Percentiles rank a stretch among this genome's conserved stretches.
These are phyloP conservation scores for Yarrowia keelungensis DNA, from an alignment of 805 yeast species.

Conservation along the genomic window DNA sequence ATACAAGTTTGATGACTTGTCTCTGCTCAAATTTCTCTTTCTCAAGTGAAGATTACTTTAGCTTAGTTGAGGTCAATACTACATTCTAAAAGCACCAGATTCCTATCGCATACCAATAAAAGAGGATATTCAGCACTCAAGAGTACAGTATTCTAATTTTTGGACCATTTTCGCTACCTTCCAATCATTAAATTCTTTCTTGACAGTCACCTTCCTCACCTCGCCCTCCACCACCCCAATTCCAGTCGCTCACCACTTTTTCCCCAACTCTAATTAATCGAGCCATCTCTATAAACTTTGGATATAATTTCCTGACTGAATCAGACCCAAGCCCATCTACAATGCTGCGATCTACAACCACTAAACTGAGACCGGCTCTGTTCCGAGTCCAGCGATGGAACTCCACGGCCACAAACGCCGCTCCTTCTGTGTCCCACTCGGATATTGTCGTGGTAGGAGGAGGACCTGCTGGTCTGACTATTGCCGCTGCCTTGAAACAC, in stretches of 20 bases:
- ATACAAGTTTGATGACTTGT: too few species aligned
- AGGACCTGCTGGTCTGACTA: constrained; percentile 94
- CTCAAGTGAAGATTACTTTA: too few species aligned
- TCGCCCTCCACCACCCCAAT: not conserved
- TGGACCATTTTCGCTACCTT: too few species aligned
- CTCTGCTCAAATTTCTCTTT: too few species aligned
- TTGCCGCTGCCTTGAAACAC: constrained; percentile 76
- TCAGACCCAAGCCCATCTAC: not conserved
- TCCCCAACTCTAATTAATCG: constrained; percentile 6
- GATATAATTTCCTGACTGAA: not conserved
- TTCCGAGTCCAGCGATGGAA: constrained; percentile 12
- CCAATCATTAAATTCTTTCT: too few species aligned
- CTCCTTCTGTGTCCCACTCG: constrained; percentile 38
- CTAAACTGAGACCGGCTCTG: not conserved
- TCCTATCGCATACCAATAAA: too few species aligned
- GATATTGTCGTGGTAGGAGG: constrained; percentile 94
- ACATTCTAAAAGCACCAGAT: too few species aligned
- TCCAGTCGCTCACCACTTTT: too few species aligned
- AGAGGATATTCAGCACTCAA: too few species aligned
- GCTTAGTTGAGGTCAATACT: too few species aligned
- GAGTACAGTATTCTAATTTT: too few species aligned
- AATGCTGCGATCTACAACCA: constrained; percentile 11
- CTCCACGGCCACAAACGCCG: constrained; percentile 3
- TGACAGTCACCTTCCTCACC: not conserved
- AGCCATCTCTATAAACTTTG: not conserved